phyloP scores from a whole-genome alignment of 805 yeast species.

The Candida xiaguanensis region DNA sequence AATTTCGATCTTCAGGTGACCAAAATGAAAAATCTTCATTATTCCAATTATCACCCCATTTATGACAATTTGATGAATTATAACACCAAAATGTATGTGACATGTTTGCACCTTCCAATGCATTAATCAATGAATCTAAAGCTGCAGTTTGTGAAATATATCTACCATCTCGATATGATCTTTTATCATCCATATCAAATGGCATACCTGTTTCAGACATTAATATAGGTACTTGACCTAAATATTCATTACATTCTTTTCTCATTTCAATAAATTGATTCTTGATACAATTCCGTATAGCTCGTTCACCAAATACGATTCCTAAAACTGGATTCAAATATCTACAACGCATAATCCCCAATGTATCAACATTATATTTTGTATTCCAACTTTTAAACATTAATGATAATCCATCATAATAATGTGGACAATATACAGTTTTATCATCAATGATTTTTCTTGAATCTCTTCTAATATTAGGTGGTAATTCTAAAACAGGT shows the following conservation, averaged over 20 bases:
- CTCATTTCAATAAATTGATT: slow-evolving; percentile 67
- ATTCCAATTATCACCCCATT: slow-evolving; percentile 91
- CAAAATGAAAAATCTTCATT: slow-evolving; percentile 90
- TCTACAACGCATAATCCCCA: slow-evolving; percentile 78
- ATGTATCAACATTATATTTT: slow-evolving; percentile 78
- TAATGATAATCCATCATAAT: slow-evolving; percentile 90
- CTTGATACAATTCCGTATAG: slow-evolving; percentile 68
- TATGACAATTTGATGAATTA: slow-evolving; percentile 65
- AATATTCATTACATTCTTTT: slow-evolving; percentile 53
- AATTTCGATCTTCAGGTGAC: slow-evolving; percentile 59
- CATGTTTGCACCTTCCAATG: slow-evolving; percentile 69
- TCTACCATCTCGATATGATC: slow-evolving; percentile 62
- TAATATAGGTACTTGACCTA: slow-evolving; percentile 73
- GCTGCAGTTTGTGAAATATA: slow-evolving; percentile 77
- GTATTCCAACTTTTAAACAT: slow-evolving; percentile 90
- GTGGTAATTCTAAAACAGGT: slow-evolving; percentile 78
- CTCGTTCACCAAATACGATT: slow-evolving; percentile 76
- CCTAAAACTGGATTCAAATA: slow-evolving; percentile 72
- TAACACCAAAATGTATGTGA: slow-evolving; percentile 88
- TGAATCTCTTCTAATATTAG: slow-evolving; percentile 49
- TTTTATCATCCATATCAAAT: slow-evolving; percentile 84
- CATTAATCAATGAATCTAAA: slow-evolving; percentile 75
- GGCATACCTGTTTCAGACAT: slow-evolving; percentile 98
- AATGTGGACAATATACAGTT: slow-evolving; percentile 82
- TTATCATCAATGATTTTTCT: slow-evolving; percentile 52